These are phyloP conservation scores for Eimeria necatrix DNA, from an alignment of 169 alveolate genomes.

Conservation along the genomic window DNA sequence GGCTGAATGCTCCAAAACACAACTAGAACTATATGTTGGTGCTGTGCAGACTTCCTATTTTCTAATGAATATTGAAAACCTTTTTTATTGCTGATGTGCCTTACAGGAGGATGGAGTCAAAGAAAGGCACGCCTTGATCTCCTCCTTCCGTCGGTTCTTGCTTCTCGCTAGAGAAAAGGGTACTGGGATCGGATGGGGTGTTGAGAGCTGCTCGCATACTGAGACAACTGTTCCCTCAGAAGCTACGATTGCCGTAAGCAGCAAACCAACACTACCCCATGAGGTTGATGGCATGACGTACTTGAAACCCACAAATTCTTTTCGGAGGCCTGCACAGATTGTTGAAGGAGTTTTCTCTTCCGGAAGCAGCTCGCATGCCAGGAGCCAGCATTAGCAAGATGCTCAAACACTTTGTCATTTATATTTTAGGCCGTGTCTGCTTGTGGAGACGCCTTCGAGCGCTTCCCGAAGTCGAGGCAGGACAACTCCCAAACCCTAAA, in stretches of 20 bases:
- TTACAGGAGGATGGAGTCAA: slow-evolving; percentile 57
- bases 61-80: too few relatives aligned
- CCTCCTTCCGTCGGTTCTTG: slow-evolving; percentile 59
- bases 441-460: slow-evolving; percentile 51
- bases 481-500: not conserved
- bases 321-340: too few relatives aligned
- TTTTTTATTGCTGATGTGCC: not conserved
- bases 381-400: too few relatives aligned
- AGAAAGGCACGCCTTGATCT: slow-evolving; percentile 50
- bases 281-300: too few relatives aligned
- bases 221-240: slow-evolving; percentile 64
- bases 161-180: slow-evolving; percentile 8
- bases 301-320: too few relatives aligned
- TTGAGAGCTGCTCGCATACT: not conserved
- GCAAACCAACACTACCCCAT: too few relatives aligned
- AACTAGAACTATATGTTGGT: not conserved
- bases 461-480: slow-evolving; percentile 54
- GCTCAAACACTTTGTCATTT: too few relatives aligned
- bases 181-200: not conserved
- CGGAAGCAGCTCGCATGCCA: too few relatives aligned
- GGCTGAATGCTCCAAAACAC: too few relatives aligned
- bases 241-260: slow-evolving; percentile 45
- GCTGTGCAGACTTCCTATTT: not conserved
- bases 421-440: slow-evolving; percentile 6
- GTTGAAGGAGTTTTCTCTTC: too few relatives aligned